Evolutionary conservation across 1,284 basidiomycete genomes (phyloP).

Genomic region (Somion occarium): DNA sequence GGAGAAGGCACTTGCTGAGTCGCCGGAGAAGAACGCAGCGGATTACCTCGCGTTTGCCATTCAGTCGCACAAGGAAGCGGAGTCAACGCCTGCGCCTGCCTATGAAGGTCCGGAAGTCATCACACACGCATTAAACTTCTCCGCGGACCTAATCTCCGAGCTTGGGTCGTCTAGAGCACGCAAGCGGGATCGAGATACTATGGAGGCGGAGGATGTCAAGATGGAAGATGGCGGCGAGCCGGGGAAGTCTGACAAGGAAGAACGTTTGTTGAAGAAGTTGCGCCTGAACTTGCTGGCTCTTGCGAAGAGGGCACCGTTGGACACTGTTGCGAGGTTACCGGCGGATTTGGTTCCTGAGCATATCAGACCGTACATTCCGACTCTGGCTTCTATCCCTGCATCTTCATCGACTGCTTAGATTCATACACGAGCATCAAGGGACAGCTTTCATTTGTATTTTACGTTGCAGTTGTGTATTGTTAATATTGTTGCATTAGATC

Average conservation of each 20-base stretch:
- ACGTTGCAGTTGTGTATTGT: too few relatives aligned
- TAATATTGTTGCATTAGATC: too few relatives aligned
- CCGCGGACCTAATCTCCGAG: conserved; percentile 39
- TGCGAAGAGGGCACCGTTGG: conserved; percentile 68
- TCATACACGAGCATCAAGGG: too few relatives aligned
- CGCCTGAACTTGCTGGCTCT: conserved; percentile 67
- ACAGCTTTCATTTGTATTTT: too few relatives aligned
- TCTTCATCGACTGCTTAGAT: not conserved
- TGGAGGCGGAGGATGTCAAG: conserved; percentile 3
- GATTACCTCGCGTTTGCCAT: conserved; percentile 30
- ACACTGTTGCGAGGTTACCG: conserved; percentile 62
- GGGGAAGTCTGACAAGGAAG: conserved; percentile 32
- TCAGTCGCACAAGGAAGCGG: conserved; percentile 28
- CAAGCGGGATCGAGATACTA: conserved; percentile 9
- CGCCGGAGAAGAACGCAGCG: conserved; percentile 26
- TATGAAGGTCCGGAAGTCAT: conserved; percentile 46
- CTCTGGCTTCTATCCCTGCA: conserved; percentile 4
- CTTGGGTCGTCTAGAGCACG: conserved; percentile 15
- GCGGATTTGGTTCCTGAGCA: conserved; percentile 61
- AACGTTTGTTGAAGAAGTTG: conserved; percentile 46
- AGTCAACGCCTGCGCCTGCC: conserved; percentile 9
- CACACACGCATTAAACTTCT: conserved; percentile 45
- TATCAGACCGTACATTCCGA: conserved; percentile 57
- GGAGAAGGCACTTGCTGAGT: conserved; percentile 20
- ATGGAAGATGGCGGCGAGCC: not conserved